Base-by-base conservation (phyloP, 2,329 filamentous ascomycete genomes). In the Fusarium succisae region DNA sequence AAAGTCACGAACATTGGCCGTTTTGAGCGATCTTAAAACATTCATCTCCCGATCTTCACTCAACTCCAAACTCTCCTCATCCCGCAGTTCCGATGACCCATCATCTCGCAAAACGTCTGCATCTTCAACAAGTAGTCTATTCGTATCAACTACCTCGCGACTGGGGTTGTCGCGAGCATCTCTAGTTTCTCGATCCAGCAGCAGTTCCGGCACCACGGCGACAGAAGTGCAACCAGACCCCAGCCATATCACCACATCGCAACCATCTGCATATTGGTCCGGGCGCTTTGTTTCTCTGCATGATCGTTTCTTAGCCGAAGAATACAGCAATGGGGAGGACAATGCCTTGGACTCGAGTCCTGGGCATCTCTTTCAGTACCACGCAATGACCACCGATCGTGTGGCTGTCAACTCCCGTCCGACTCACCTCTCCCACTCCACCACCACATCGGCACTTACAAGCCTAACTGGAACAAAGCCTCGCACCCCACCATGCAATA, bases 231-330 rank as follows among this genome's bases (percentile, higher is more conserved):
- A 73, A 39, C 61, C 72, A 37, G 71, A 82, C 15, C 78, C 77
- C 5, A 74, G 74, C 3, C 78, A 80, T 6, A 79, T 90, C 20
- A 78, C 79, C 57, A 81, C 78, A 0, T 84, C 86, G 5, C 85
- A 88, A 74, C 81, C 85, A 11, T 84, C 86, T 5, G 80, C 83
- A 6, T 92, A 91, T 79, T 93, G 91, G 91, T 83, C 86, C 17
- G 91, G 91, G 24, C 88, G 91, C 44, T 91, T 92, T 77, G 82
- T 86, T 57, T 82, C 88, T 5, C 80, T 91, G 1, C 84, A 87
- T 57, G 90, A 92, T 80, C 85, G 84, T 24, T 79, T 80, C 22
- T 66, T 77, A 6, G 44, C 78, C 7, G 81, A 83, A 39, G 77
- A 76, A 5, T 77, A 80, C 24, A 66, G 66, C 6, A 67, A 69